These are phyloP conservation scores for Coemansia umbellata DNA, from an alignment of 192 early-diverging fungal species.

Conservation along the genomic window DNA sequence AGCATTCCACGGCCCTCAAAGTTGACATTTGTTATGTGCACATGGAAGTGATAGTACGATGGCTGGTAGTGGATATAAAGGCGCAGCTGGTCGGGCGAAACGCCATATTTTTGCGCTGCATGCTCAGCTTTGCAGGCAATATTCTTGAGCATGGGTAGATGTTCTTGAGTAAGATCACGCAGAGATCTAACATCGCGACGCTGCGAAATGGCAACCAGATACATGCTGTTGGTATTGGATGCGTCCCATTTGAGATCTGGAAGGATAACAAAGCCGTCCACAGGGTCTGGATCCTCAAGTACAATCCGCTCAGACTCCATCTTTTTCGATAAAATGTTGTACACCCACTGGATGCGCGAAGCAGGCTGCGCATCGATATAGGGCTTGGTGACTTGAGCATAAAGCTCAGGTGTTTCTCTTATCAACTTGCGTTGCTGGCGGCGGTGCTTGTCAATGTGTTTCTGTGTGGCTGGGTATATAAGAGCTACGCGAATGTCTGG, in stretches of 20 bases:
- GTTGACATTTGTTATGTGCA: constrained; percentile 69
- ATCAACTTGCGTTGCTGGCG: constrained; percentile 58
- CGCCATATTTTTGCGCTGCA: constrained; percentile 47
- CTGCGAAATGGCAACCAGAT: constrained; percentile 61
- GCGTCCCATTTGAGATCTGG: constrained; percentile 83
- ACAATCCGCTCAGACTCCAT: constrained; percentile 66
- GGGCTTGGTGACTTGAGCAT: constrained; percentile 50
- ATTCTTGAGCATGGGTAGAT: constrained; percentile 63
- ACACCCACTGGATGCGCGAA: constrained; percentile 69
- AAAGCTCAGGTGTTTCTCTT: constrained; percentile 62
- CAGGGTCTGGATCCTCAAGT: constrained; percentile 54
- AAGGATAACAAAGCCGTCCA: constrained; percentile 67
- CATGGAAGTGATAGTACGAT: constrained; percentile 78
- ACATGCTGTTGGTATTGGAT: constrained; percentile 56
- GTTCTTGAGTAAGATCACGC: constrained; percentile 55
- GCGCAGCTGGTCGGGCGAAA: constrained; percentile 58
- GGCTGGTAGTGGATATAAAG: constrained; percentile 80
- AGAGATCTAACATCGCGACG: constrained; percentile 57
- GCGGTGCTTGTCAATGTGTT: constrained; percentile 71
- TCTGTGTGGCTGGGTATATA: constrained; percentile 62
- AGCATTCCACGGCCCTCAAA: constrained; percentile 55
- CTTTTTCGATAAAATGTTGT: constrained; percentile 67
- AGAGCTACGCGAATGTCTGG: constrained; percentile 58
- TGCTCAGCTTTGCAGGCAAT: constrained; percentile 52
- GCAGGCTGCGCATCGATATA: constrained; percentile 61